Conservation (phyloP, 176 grass and related monocot species). For the Rhynchospora pubera region DNA sequence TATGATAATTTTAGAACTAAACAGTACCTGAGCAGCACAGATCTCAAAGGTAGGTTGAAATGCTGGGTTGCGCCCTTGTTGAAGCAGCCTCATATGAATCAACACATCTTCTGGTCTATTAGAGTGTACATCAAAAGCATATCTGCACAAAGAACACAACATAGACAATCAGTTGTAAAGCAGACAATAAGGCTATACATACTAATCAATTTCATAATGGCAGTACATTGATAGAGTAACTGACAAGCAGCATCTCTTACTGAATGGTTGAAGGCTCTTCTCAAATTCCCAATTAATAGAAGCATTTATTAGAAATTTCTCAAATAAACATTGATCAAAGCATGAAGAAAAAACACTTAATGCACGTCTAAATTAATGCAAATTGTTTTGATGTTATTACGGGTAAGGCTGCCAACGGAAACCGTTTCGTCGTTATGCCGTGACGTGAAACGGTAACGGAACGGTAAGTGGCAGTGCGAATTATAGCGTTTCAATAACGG, state of each 20-base stretch:
- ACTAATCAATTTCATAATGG: background rate
- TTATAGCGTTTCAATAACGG: no score
- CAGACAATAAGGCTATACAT: no score
- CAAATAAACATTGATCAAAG: background rate
- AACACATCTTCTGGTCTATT: conserved; percentile 26
- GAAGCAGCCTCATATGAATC: conserved; percentile 21
- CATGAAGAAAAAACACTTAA: background rate
- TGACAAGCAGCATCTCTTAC: background rate
- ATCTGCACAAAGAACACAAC: conserved; percentile 7
- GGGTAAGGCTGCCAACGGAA: no score
- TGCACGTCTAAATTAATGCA: no score
- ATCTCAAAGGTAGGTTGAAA: conserved; percentile 13
- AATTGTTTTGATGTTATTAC: no score
- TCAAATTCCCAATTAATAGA: background rate
- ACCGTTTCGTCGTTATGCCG: no score
- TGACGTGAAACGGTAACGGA: no score
- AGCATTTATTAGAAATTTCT: background rate
- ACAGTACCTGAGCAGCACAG: conserved; percentile 15
- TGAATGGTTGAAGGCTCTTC: background rate
- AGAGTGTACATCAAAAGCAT: conserved; percentile 23
- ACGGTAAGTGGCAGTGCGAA: no score
- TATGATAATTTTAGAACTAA: background rate
- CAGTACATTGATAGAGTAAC: background rate
- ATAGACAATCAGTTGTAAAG: background rate
- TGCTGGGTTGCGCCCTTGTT: conserved; percentile 4